Evolutionary conservation across 2,329 filamentous ascomycete genomes (phyloP).

Genomic region (Cladophialophora exuberans): DNA sequence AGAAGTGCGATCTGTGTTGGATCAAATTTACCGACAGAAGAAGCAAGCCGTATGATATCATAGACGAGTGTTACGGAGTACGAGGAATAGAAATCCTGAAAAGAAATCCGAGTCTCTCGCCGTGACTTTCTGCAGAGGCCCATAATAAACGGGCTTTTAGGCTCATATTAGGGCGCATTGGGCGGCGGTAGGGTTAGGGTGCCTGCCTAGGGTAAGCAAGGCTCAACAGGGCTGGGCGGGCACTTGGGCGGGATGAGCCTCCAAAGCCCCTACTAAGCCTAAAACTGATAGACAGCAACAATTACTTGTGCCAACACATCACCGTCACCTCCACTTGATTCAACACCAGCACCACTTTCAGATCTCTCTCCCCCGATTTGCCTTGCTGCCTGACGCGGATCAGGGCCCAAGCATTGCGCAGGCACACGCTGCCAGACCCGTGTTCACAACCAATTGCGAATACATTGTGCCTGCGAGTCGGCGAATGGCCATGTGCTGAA

Average conservation of each 20-base stretch:
- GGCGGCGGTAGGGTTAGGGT: no score
- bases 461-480: slow-evolving; percentile 10
- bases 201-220: not conserved
- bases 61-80: no score
- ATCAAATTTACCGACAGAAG: slow-evolving; percentile 50
- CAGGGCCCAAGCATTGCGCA: slow-evolving; percentile 11
- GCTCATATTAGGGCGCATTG: no score
- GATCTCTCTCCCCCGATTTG: slow-evolving; percentile 8
- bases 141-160: no score
- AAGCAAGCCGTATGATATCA: slow-evolving; percentile 53
- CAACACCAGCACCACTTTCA: slow-evolving; percentile 14
- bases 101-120: no score
- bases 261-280: no score
- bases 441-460: slow-evolving; percentile 1
- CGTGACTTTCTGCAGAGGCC: no score
- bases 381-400: slow-evolving; percentile 13
- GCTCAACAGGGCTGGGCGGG: not conserved
- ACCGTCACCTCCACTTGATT: slow-evolving; percentile 4
- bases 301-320: slow-evolving; percentile 25
- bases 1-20: slow-evolving; percentile 62
- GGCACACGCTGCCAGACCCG: slow-evolving; percentile 15
- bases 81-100: not conserved
- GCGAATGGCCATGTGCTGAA: slow-evolving; percentile 12
- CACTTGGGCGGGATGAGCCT: no score
- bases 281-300: slow-evolving; percentile 27